phyloP scores from a whole-genome alignment of 371 early-diverging fungal genomes.

The Actinomucor elegans region DNA sequence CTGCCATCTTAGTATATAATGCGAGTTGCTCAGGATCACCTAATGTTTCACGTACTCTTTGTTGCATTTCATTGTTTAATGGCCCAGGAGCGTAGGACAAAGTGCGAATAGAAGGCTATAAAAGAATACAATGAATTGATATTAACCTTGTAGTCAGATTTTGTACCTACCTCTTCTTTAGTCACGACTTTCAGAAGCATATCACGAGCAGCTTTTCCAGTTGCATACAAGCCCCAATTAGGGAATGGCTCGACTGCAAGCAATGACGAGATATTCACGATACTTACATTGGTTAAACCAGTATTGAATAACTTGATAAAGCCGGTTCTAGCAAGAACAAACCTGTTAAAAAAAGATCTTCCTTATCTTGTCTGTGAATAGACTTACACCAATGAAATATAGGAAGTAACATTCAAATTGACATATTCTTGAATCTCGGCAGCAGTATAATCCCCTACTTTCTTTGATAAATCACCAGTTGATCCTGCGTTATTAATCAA shows the following conservation, averaged over 20 bases:
- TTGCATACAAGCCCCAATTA: conserved; percentile 84
- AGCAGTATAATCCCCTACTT: conserved; percentile 52
- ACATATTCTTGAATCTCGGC: conserved; percentile 55
- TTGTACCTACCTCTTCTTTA: conserved; percentile 65
- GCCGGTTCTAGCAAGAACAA: conserved; percentile 20
- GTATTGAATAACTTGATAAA: conserved; percentile 24
- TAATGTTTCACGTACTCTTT: conserved; percentile 67
- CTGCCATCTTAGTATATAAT: conserved; percentile 62
- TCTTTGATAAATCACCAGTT: conserved; percentile 70
- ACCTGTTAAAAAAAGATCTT: background rate
- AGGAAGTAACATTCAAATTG: conserved; percentile 60
- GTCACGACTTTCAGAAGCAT: conserved; percentile 72
- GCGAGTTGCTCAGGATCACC: conserved; percentile 69
- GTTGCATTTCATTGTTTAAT: conserved; percentile 87
- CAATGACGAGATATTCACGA: conserved; percentile 87
- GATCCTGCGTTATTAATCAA: conserved; percentile 87
- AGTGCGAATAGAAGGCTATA: conserved; percentile 42
- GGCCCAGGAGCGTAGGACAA: conserved; percentile 94
- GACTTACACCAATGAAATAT: conserved; percentile 50
- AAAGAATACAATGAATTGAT: background rate
- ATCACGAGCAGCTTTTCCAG: conserved; percentile 90
- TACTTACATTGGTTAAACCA: conserved; percentile 18
- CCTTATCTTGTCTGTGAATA: background rate
- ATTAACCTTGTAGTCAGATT: too few species aligned
- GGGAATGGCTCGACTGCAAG: conserved; percentile 78